These are phyloP conservation scores for Heracleum sosnowskyi DNA, from an alignment of 129 eudicot genomes.

Conservation along the genomic window DNA sequence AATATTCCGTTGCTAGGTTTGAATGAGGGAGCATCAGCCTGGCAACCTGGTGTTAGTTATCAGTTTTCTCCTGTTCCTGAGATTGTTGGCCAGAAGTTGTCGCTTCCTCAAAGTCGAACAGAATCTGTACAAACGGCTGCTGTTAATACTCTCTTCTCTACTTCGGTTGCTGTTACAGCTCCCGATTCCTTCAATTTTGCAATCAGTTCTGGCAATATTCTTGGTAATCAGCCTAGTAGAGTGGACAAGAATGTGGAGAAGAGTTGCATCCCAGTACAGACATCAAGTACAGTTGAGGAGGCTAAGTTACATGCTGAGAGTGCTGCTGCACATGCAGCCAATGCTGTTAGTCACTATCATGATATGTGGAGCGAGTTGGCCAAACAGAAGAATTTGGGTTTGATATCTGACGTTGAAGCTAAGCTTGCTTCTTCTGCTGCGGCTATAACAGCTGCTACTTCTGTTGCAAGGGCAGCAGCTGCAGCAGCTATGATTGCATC, in stretches of 20 bases:
- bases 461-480: conserved; percentile 98
- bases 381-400: conserved; percentile 47
- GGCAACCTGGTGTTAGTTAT: conserved; percentile 18
- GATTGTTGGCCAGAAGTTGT: conserved; percentile 22
- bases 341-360: conserved; percentile 58
- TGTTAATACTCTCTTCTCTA: conserved; percentile 24
- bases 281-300: conserved; percentile 53
- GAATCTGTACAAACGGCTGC: conserved; percentile 26
- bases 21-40: conserved; percentile 21
- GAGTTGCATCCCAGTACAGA: conserved; percentile 28
- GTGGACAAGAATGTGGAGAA: conserved; percentile 30
- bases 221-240: conserved; percentile 20
- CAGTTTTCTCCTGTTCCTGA: conserved; percentile 21
- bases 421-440: conserved; percentile 78
- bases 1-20: conserved; percentile 22
- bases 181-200: conserved; percentile 27
- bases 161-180: conserved; percentile 37
- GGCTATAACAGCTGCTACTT: conserved; percentile 82
- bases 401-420: conserved; percentile 56
- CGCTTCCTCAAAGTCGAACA: conserved; percentile 29
- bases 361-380: conserved; percentile 63
- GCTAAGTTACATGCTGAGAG: conserved; percentile 77
- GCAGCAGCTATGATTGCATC: conserved; percentile 89
- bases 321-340: conserved; percentile 69
- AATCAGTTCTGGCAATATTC: conserved; percentile 20